phyloP scores from a whole-genome alignment of 2,329 filamentous ascomycete species.

The Fusarium sp. region DNA sequence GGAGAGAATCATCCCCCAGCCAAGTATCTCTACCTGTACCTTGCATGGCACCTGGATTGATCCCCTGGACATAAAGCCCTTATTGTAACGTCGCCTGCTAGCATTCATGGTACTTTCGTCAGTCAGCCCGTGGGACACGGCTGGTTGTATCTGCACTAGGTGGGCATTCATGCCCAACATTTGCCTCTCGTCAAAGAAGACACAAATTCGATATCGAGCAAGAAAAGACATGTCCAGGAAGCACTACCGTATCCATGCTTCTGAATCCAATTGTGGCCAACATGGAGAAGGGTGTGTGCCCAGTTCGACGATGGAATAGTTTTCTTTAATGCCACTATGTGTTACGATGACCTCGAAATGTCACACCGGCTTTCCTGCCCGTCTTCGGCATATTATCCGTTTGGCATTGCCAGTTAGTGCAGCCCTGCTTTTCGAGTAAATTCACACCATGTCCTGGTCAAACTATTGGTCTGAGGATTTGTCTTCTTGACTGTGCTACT shows the following conservation, averaged over 20 bases:
- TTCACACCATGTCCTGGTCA: not conserved
- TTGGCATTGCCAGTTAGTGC: not conserved
- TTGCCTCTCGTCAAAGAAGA: slow-evolving; percentile 29
- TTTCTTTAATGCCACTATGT: not conserved
- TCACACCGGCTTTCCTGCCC: not conserved
- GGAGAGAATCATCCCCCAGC: slow-evolving; percentile 8
- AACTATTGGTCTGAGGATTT: slow-evolving; percentile 2
- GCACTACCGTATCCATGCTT: not conserved
- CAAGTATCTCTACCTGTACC: slow-evolving; percentile 22
- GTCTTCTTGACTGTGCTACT: slow-evolving; percentile 3
- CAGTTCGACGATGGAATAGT: not conserved
- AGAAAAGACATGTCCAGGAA: not conserved
- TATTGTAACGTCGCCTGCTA: slow-evolving; percentile 35
- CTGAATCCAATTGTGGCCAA: not conserved
- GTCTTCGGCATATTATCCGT: slow-evolving; percentile 2
- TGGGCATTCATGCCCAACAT: slow-evolving; percentile 39
- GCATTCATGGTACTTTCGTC: slow-evolving; percentile 29
- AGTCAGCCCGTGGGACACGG: slow-evolving; percentile 21
- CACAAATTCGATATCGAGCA: slow-evolving; percentile 11
- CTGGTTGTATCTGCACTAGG: slow-evolving; percentile 21
- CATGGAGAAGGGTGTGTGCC: not conserved
- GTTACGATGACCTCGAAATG: slow-evolving; percentile 1
- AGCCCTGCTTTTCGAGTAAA: not conserved
- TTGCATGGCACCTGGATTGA: slow-evolving; percentile 14
- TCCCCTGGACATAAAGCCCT: slow-evolving; percentile 8